Evolutionary conservation across 2,329 filamentous ascomycete genomes (phyloP).

Genomic region (Cryphonectria naterciae): DNA sequence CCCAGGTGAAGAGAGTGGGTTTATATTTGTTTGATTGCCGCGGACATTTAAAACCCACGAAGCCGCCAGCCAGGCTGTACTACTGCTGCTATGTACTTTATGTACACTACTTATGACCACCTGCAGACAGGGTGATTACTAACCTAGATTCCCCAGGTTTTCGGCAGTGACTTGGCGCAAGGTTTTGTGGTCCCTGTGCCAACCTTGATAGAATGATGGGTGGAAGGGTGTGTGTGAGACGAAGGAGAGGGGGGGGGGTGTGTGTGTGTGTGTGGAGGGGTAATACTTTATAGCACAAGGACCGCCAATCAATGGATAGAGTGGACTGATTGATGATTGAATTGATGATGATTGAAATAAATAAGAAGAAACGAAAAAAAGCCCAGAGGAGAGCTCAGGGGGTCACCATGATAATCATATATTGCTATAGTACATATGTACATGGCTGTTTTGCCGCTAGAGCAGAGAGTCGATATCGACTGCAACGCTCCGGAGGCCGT

Average conservation of each 20-base stretch:
- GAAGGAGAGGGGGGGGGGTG: neutral
- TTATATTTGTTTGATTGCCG: neutral
- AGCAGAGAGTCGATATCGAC: neutral
- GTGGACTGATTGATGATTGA: neutral
- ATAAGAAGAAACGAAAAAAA: neutral
- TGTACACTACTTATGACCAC: neutral
- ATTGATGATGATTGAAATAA: neutral
- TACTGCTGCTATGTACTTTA: too few relatives aligned
- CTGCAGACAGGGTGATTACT: neutral
- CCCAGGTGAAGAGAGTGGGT: neutral
- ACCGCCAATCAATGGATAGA: neutral
- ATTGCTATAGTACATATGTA: neutral
- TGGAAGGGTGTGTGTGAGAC: neutral
- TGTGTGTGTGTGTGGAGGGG: neutral
- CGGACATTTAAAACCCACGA: neutral
- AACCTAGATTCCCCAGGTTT: neutral
- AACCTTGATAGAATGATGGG: neutral
- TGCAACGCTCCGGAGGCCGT: conserved; percentile 5
- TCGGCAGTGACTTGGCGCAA: neutral
- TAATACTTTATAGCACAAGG: neutral
- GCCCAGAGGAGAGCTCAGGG: neutral
- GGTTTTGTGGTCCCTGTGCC: conserved; percentile 1
- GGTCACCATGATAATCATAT: neutral
- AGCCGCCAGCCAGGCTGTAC: neutral
- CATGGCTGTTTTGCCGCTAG: neutral